phyloP scores from a whole-genome alignment of 805 yeast genomes.

The Starmerella bacillaris region DNA sequence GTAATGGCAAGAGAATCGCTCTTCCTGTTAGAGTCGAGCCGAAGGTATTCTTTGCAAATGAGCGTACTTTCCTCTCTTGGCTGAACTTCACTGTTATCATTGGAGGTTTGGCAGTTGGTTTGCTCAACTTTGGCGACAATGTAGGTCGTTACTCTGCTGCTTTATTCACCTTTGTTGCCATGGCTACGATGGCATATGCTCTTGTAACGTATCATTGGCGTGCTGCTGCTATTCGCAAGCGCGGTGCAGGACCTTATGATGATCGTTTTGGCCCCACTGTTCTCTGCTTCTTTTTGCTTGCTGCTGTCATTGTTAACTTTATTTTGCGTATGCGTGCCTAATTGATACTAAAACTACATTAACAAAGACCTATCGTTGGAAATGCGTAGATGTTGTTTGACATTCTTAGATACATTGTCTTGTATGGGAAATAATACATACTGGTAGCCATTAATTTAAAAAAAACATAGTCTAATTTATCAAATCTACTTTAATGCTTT shows the following conservation, averaged over 20 bases:
- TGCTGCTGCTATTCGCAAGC: constrained; percentile 91
- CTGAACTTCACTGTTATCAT: constrained; percentile 94
- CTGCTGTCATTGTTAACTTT: constrained; percentile 88
- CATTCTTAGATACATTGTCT: too few species aligned
- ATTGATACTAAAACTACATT: too few species aligned
- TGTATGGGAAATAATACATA: too few species aligned
- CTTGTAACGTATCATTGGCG: constrained; percentile 96
- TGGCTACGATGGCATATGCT: constrained; percentile 96
- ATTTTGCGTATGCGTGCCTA: constrained; percentile 49
- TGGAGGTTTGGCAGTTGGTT: constrained; percentile 91
- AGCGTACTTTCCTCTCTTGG: constrained; percentile 97
- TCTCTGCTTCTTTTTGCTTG: constrained; percentile 79
- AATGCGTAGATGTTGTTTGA: too few species aligned
- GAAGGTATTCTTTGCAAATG: constrained; percentile 96
- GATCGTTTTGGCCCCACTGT: constrained; percentile 97
- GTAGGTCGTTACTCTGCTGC: constrained; percentile 88
- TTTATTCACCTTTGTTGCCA: constrained; percentile 83
- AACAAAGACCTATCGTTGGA: too few species aligned
- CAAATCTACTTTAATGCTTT: too few species aligned
- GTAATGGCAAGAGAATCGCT: constrained; percentile 82
- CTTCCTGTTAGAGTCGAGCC: constrained; percentile 97
- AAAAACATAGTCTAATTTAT: too few species aligned
- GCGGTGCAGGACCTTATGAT: constrained; percentile 98
- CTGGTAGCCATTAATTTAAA: too few species aligned
- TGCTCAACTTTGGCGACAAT: constrained; percentile 87